Evolutionary conservation across 108 stramenopile species (phyloP).

Genomic region (Conticribra weissflogii): DNA sequence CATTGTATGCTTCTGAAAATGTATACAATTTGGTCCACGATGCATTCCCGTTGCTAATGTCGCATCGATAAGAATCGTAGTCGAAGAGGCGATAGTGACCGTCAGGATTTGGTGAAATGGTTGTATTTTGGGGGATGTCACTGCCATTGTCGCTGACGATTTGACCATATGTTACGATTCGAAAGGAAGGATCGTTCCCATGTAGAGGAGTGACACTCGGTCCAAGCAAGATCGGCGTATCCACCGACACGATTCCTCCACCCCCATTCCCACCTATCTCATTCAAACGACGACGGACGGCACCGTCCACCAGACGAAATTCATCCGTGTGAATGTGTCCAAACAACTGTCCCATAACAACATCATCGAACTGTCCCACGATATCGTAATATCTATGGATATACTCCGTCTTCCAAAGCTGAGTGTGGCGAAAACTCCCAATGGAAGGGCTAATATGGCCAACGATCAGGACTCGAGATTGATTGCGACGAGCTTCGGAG

Average conservation of each 20-base stretch:
- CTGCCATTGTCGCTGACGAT: slow-evolving; percentile 1
- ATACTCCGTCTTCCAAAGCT: slow-evolving; percentile 68
- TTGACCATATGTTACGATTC: slow-evolving; percentile 53
- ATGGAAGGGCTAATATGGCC: slow-evolving; percentile 73
- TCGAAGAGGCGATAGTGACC: slow-evolving; percentile 29
- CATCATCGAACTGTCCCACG: slow-evolving; percentile 39
- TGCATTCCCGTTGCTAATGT: background rate
- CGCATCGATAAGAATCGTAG: slow-evolving; percentile 40
- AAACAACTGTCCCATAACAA: slow-evolving; percentile 62
- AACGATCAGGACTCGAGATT: slow-evolving; percentile 44
- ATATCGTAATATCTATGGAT: slow-evolving; percentile 45
- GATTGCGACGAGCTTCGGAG: slow-evolving; percentile 12
- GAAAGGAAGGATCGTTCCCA: slow-evolving; percentile 69
- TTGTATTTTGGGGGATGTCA: background rate
- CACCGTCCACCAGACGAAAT: slow-evolving; percentile 57
- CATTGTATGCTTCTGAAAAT: slow-evolving; percentile 46
- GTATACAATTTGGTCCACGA: slow-evolving; percentile 49
- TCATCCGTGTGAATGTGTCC: slow-evolving; percentile 81
- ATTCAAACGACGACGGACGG: no score
- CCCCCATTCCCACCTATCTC: background rate
- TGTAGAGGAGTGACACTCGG: slow-evolving; percentile 68
- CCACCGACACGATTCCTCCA: slow-evolving; percentile 20
- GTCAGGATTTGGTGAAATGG: background rate
- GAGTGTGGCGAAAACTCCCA: slow-evolving; percentile 61
- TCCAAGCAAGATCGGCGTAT: slow-evolving; percentile 54